Conservation (phyloP, 75 land plant genomes). For the Picea sitchensis region DNA sequence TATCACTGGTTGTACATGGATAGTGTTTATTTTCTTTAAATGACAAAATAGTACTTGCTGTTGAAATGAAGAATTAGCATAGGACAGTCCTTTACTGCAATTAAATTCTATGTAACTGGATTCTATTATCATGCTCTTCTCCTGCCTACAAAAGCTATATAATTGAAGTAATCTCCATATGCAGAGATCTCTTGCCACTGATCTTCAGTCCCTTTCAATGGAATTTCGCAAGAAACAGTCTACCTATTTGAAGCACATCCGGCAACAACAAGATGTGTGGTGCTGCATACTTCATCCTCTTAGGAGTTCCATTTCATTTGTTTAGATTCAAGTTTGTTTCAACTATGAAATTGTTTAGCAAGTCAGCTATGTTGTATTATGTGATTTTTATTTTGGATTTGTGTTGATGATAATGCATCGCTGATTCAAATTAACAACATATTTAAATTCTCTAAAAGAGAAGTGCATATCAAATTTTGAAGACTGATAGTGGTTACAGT, state of each 20-base stretch:
- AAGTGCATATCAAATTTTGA: background rate
- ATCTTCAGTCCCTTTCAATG: constrained; percentile 90
- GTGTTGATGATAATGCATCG: background rate
- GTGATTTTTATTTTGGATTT: background rate
- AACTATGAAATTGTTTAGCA: background rate
- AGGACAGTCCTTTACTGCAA: background rate
- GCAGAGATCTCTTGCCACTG: constrained; percentile 96
- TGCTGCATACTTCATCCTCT: constrained; percentile 4
- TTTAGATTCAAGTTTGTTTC: background rate
- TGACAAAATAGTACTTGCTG: background rate
- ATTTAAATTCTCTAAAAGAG: background rate
- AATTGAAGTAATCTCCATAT: background rate
- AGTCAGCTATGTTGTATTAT: background rate
- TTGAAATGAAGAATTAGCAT: background rate
- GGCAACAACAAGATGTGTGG: constrained; percentile 77
- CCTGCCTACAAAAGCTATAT: background rate
- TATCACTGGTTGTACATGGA: background rate
- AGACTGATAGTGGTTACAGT: background rate
- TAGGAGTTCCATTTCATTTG: background rate
- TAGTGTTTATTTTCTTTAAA: background rate
- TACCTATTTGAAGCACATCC: constrained; percentile 73
- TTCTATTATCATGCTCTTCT: background rate
- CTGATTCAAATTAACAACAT: background rate
- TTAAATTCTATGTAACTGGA: background rate
- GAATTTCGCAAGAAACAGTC: constrained; percentile 90